Conservation (phyloP, 768 basidiomycete genomes). For the Suillus subluteus region DNA sequence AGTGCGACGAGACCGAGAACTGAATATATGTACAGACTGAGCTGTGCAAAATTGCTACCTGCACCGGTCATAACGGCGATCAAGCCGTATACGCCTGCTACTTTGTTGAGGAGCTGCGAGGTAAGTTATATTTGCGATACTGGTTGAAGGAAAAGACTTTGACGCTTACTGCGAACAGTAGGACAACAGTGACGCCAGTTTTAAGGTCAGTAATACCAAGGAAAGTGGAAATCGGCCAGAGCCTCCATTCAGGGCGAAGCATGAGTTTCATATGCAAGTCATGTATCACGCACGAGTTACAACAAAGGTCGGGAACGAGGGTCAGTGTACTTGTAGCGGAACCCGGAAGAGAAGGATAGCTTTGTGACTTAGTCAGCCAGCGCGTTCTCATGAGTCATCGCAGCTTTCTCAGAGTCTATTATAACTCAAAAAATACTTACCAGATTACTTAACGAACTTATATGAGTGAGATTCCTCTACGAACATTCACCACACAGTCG, state of each 20-base stretch:
- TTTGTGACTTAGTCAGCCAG: constrained; percentile 2
- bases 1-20: constrained; percentile 78
- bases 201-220: constrained; percentile 91
- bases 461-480: constrained; percentile 15
- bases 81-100: constrained; percentile 95
- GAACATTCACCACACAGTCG: constrained; percentile 34
- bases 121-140: constrained; percentile 18
- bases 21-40: constrained; percentile 94
- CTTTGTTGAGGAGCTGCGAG: constrained; percentile 88
- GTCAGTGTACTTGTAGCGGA: not conserved
- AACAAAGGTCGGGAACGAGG: not conserved
- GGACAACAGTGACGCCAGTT: constrained; percentile 85
- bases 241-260: constrained; percentile 81
- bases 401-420: not conserved
- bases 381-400: not conserved
- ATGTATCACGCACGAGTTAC: constrained; percentile 29
- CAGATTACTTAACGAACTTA: not conserved
- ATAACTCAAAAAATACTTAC: constrained; percentile 20
- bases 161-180: constrained; percentile 82
- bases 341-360: not conserved
- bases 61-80: constrained; percentile 89
- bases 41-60: constrained; percentile 91
- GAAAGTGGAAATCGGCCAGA: constrained; percentile 83
- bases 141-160: constrained; percentile 1
- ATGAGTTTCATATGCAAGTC: constrained; percentile 70